Evolutionary conservation across 1,284 basidiomycete species (phyloP).

Genomic region (Porodaedalea pini): DNA sequence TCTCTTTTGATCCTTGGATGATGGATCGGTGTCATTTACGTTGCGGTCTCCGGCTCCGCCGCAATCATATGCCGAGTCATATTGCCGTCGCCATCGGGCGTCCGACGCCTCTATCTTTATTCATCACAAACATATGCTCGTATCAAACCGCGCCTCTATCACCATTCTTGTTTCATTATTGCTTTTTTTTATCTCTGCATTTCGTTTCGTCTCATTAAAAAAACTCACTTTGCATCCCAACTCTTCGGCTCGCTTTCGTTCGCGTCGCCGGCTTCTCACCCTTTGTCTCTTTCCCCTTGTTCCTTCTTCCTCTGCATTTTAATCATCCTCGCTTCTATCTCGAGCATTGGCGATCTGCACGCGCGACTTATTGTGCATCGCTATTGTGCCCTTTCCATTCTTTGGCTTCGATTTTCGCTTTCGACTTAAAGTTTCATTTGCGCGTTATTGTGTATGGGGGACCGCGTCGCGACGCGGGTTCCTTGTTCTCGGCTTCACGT

Average conservation of each 20-base stretch:
- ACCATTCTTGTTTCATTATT: too few relatives aligned
- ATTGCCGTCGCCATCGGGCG: not conserved
- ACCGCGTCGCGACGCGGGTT: not conserved
- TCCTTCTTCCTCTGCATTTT: not conserved
- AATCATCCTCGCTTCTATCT: not conserved
- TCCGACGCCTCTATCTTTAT: not conserved
- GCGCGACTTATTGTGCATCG: not conserved
- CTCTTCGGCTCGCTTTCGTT: not conserved
- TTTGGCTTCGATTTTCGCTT: not conserved
- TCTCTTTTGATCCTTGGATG: not conserved
- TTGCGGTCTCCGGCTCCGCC: not conserved
- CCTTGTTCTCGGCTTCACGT: conserved; percentile 5
- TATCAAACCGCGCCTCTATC: too few relatives aligned
- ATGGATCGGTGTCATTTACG: not conserved
- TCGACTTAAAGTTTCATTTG: not conserved
- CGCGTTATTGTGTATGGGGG: not conserved
- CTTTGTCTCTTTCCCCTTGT: not conserved
- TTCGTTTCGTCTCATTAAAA: too few relatives aligned
- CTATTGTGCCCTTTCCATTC: not conserved
- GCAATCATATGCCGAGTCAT: not conserved
- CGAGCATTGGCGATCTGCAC: not conserved
- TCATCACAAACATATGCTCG: too few relatives aligned
- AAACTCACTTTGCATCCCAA: too few relatives aligned
- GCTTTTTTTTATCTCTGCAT: too few relatives aligned
- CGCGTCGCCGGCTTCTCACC: not conserved